A percentile compares a stretch with the other conserved stretches of the same genome.
These are phyloP conservation scores for Phytophthora cactorum DNA, from an alignment of 352 stramenopile genomes.

Conservation along the genomic window DNA sequence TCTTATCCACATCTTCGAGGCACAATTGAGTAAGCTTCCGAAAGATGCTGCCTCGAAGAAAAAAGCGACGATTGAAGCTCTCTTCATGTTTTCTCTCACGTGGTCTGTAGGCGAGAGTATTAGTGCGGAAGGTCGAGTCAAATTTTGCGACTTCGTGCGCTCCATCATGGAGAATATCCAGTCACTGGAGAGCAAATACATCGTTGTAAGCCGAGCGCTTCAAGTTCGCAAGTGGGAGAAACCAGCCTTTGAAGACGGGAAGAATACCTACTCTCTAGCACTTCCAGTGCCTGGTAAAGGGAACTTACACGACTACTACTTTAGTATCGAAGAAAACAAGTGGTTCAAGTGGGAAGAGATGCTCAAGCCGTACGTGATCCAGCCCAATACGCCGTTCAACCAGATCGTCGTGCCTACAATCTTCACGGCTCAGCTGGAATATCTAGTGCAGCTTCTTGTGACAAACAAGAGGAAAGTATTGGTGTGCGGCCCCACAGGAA, in stretches of 20 bases:
- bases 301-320: slow-evolving; percentile 89
- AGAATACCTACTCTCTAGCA: slow-evolving; percentile 58
- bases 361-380: slow-evolving; percentile 87
- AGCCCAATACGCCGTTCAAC: slow-evolving; percentile 86
- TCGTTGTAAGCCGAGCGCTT: slow-evolving; percentile 76
- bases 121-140: slow-evolving; percentile 65
- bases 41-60: slow-evolving; percentile 79
- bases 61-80: slow-evolving; percentile 67
- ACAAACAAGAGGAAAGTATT: slow-evolving; percentile 86
- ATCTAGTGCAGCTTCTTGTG: slow-evolving; percentile 87
- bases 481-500: slow-evolving; percentile 93
- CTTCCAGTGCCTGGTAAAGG: slow-evolving; percentile 72
- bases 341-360: slow-evolving; percentile 94
- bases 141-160: slow-evolving; percentile 87
- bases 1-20: slow-evolving; percentile 87
- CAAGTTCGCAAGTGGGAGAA: slow-evolving; percentile 87
- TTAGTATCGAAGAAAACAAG: slow-evolving; percentile 82
- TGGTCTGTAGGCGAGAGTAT: slow-evolving; percentile 91
- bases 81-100: slow-evolving; percentile 93
- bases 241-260: slow-evolving; percentile 67
- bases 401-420: slow-evolving; percentile 95
- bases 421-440: slow-evolving; percentile 92
- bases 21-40: slow-evolving; percentile 73
- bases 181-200: slow-evolving; percentile 72
- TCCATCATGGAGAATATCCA: slow-evolving; percentile 79